These are phyloP conservation scores for Viridothelium virens DNA, from an alignment of 495 filamentous ascomycete species.

Conservation along the genomic window DNA sequence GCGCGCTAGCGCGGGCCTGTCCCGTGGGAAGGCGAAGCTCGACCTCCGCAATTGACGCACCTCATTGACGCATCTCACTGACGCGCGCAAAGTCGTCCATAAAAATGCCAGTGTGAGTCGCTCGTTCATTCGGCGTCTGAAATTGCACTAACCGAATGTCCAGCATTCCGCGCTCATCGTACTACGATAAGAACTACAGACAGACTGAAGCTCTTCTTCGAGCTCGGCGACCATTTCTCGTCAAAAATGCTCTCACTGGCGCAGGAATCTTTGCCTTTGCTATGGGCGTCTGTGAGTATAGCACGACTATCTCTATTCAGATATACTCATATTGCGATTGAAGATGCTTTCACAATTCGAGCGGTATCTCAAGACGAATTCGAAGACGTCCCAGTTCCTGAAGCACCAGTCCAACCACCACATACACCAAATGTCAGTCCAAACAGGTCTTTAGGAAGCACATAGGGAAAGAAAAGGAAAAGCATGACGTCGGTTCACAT, in stretches of 20 bases:
- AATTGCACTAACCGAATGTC: slow-evolving; percentile 12
- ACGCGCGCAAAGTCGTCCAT: background rate
- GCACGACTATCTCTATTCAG: background rate
- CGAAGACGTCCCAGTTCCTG: slow-evolving; percentile 84
- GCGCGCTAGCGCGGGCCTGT: background rate
- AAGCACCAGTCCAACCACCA: slow-evolving; percentile 47
- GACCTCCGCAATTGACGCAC: slow-evolving; percentile 2
- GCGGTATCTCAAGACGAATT: slow-evolving; percentile 96
- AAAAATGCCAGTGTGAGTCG: slow-evolving; percentile 4
- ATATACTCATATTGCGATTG: slow-evolving; percentile 4
- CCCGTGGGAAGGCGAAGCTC: background rate
- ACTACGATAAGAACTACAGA: slow-evolving; percentile 79
- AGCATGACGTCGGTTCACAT: background rate
- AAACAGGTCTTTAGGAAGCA: slow-evolving; percentile 9
- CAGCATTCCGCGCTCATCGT: slow-evolving; percentile 67
- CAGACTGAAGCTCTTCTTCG: slow-evolving; percentile 79
- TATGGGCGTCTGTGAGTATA: slow-evolving; percentile 69
- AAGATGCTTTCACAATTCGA: slow-evolving; percentile 81
- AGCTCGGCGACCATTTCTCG: slow-evolving; percentile 80
- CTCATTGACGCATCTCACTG: background rate
- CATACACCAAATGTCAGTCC: slow-evolving; percentile 23
- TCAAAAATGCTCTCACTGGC: slow-evolving; percentile 79
- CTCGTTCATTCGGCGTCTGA: background rate
- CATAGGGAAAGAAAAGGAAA: background rate
- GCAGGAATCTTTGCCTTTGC: slow-evolving; percentile 59